Evolutionary conservation across 352 stramenopile genomes (phyloP), one percentile per base, ranked within the genome.

Genomic region (Phytophthora capsici): DNA sequence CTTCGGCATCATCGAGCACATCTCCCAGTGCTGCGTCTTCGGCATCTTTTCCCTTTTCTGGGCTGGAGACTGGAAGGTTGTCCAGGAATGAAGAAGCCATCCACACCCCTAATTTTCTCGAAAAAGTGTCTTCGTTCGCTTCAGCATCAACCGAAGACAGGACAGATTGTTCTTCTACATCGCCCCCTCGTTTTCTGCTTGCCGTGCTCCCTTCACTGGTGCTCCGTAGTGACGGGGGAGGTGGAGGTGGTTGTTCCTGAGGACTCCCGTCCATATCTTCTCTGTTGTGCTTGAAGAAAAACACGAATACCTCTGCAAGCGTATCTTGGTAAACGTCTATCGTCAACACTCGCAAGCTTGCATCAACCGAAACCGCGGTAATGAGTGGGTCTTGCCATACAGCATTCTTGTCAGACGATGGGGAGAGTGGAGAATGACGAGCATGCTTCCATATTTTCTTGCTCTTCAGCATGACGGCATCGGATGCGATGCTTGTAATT

Each of bases 321-420:
- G 84, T 90, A 34, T 93, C 81, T 66, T 93, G 86, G 47, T 92
- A 88, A 22, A 94, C 46, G 43, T 94, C 84, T 51, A 95, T 74
- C 14, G 77, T 86, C 6, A 95, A 67, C 7, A 84, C 82, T n/a
- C 78, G 73, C 17, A 95, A 75, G 49, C 71, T 80, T 25, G 79
- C 77, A 68, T 95, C 88, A 30, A 94, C 60, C 6, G 88, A 94
- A 13, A 94, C 61, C 8, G 69, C 63, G 1, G 84, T 91, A 40
- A 93, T 52, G 8, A 95, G 70, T 8, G 80, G 69, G 45, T 93
- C 82, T 58, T 93, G 84, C 87, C 85, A 94, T 34, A 93, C 73
- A 8, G 77, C 77, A n/a, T 78, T 67, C 19, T 78, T 69, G 37
- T 67, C 60, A 17, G 52, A 64, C 47, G 70, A 68, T 23, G 62